Conservation (phyloP, 192 early-diverging fungal species). For the Coemansia erecta region DNA sequence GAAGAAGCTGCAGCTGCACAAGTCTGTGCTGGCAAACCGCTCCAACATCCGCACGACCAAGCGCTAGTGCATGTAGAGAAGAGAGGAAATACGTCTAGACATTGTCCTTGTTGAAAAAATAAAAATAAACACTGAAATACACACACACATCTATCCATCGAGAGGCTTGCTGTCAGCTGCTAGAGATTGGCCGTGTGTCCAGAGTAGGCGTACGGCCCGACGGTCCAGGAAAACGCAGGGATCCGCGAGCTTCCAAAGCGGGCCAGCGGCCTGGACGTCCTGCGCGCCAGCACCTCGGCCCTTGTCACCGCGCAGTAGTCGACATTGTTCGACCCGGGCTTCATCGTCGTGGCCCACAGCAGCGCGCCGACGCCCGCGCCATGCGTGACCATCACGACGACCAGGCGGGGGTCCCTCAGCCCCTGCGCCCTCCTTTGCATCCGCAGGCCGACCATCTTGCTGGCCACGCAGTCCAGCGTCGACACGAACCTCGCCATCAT, state of each 20-base stretch:
- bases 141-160: no score
- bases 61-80: not conserved
- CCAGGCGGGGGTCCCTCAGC: conserved; percentile 2
- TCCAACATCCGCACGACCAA: conserved; percentile 58
- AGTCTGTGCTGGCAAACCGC: conserved; percentile 78
- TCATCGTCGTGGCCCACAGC: conserved; percentile 42
- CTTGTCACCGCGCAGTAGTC: conserved; percentile 39
- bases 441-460: conserved; percentile 4
- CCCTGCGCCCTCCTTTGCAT: not conserved
- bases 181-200: conserved; percentile 23
- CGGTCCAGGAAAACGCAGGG: conserved; percentile 24
- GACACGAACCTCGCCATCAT: conserved; percentile 47
- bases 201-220: conserved; percentile 18
- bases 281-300: conserved; percentile 17
- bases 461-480: conserved; percentile 23
- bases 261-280: conserved; percentile 12
- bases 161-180: no score
- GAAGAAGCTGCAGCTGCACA: conserved; percentile 78
- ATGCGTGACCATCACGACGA: conserved; percentile 46
- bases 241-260: conserved; percentile 29
- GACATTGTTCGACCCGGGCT: conserved; percentile 23
- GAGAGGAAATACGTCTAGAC: not conserved
- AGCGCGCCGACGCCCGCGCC: conserved; percentile 39
- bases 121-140: not conserved
- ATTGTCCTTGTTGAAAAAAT: conserved; percentile 2